Conservation (phyloP, 805 yeast species). For the Schwanniomyces pseudopolymorphus region DNA sequence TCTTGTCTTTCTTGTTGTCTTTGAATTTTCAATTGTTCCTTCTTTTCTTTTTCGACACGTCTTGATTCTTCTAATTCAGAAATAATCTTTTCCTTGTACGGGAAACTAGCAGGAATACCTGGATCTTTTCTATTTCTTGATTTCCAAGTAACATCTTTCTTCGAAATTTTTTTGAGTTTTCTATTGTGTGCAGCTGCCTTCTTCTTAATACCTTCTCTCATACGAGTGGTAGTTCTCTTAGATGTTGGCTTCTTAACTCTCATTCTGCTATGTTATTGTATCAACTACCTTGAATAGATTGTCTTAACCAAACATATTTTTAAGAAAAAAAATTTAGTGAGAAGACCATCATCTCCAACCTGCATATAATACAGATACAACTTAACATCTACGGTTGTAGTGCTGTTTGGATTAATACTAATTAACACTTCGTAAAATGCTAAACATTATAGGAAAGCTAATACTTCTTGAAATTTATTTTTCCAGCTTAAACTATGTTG, state of each 20-base stretch:
- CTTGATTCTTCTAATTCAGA: constrained; percentile 67
- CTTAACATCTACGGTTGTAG: neutral
- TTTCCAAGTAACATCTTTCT: constrained; percentile 93
- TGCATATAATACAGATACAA: neutral
- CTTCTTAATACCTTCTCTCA: constrained; percentile 95
- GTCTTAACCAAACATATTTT: neutral
- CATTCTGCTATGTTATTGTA: constrained; percentile 22
- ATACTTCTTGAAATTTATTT: no score
- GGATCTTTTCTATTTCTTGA: constrained; percentile 82
- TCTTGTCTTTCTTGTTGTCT: constrained; percentile 48
- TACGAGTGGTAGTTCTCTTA: constrained; percentile 86
- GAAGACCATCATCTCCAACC: neutral
- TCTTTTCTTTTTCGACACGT: constrained; percentile 54
- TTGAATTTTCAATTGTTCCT: constrained; percentile 47
- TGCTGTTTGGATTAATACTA: no score
- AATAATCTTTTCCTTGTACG: constrained; percentile 84
- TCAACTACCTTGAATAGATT: neutral
- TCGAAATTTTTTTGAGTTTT: constrained; percentile 77
- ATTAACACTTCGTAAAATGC: no score
- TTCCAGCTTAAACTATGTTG: no score
- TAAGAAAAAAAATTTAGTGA: neutral
- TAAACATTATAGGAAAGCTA: no score
- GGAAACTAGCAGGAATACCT: constrained; percentile 93
- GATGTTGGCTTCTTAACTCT: constrained; percentile 67
- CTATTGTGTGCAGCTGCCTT: constrained; percentile 90